Percentiles rank a stretch among this genome's conserved stretches.
Conservation (phyloP, 768 basidiomycete species). For the Lactarius evosmus region DNA sequence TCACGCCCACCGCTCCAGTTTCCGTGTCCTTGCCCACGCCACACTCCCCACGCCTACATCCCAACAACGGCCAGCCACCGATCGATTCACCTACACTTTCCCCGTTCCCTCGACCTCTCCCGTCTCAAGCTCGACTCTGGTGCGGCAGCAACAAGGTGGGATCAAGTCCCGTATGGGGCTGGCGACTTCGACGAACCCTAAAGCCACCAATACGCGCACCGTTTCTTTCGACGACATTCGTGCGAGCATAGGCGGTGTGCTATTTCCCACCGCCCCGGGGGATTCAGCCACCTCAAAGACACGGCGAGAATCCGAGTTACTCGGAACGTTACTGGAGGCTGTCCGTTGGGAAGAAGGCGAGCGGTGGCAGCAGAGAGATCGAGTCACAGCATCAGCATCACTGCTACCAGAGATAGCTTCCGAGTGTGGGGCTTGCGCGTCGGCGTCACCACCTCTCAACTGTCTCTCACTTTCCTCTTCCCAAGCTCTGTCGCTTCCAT, state of each 20-base stretch:
- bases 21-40: conserved; percentile 15
- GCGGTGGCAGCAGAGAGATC: conserved; percentile 12
- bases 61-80: neutral
- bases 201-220: conserved; percentile 12
- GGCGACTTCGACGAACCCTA: conserved; percentile 6
- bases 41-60: neutral
- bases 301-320: conserved; percentile 21
- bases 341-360: conserved; percentile 22
- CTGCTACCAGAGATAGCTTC: conserved; percentile 13
- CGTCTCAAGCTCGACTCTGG: neutral
- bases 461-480: conserved; percentile 4
- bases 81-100: conserved; percentile 27
- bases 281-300: conserved; percentile 12
- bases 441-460: conserved; percentile 11
- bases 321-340: conserved; percentile 13
- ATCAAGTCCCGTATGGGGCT: conserved; percentile 12
- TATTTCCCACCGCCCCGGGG: conserved; percentile 18
- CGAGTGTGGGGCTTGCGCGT: conserved; percentile 24
- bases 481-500: neutral
- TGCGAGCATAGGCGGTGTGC: conserved; percentile 21
- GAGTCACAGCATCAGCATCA: conserved; percentile 5
- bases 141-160: conserved; percentile 12
- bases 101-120: conserved; percentile 17
- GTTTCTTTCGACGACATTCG: conserved; percentile 28
- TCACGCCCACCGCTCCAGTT: neutral